These are phyloP conservation scores for Zhuliangozyma blackwelliae DNA, from an alignment of 1,139 yeast species.

Conservation along the genomic window DNA sequence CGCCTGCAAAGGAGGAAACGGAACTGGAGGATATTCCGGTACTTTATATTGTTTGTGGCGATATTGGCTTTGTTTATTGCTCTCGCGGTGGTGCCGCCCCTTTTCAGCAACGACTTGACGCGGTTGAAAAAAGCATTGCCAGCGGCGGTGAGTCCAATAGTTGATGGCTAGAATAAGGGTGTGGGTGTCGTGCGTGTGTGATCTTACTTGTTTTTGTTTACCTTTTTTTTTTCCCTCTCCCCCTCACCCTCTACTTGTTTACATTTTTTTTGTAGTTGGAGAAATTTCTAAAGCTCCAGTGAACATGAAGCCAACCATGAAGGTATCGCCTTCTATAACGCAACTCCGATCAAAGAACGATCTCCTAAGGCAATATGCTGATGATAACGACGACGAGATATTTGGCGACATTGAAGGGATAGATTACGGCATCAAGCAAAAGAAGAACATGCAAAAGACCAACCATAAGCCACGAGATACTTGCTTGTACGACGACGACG, in stretches of 20 bases:
- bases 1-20: conserved; percentile 16
- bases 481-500: neutral
- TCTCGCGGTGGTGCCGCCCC: conserved; percentile 13
- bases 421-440: conserved; percentile 14
- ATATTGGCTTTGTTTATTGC: conserved; percentile 14
- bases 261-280: too few species aligned
- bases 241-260: too few species aligned
- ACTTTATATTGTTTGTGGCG: conserved; percentile 18
- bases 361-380: conserved; percentile 15
- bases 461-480: too few species aligned
- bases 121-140: conserved; percentile 1
- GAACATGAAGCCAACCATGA: conserved; percentile 1
- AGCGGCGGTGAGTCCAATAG: too few species aligned
- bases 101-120: conserved; percentile 5
- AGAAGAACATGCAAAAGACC: neutral
- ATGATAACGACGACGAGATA: conserved; percentile 22
- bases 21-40: conserved; percentile 13
- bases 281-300: too few species aligned
- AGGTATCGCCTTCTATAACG: neutral
- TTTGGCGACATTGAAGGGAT: conserved; percentile 25
- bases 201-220: too few species aligned
- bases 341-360: conserved; percentile 3
- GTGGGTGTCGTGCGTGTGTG: too few species aligned
- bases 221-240: too few species aligned
- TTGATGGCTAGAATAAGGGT: too few species aligned